These are phyloP conservation scores for Schizochytrium sp. DNA, from an alignment of 108 stramenopile species.

Conservation along the genomic window DNA sequence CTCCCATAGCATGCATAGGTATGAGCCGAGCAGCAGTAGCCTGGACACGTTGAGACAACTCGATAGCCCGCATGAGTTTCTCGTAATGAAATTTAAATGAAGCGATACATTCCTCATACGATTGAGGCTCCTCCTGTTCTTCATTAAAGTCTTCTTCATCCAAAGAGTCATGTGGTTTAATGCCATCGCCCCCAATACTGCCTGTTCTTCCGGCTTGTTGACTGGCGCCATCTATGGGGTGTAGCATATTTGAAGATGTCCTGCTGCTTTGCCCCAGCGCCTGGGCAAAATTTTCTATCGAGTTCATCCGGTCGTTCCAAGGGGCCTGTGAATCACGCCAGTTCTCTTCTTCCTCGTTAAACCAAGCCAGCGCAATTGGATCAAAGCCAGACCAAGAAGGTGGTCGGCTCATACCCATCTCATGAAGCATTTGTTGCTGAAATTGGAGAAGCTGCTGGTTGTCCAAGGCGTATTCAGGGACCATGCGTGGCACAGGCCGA, in stretches of 20 bases:
- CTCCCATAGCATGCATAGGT: constrained; percentile 27
- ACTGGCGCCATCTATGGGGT: neutral
- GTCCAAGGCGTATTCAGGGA: neutral
- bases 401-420: neutral
- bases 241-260: neutral
- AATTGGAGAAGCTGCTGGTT: constrained; percentile 16
- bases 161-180: neutral
- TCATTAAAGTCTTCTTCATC: neutral
- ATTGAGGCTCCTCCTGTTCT: neutral
- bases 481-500: neutral
- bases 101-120: constrained; percentile 30
- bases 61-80: constrained; percentile 37
- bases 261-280: neutral
- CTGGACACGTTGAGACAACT: constrained; percentile 42
- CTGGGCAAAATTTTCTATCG: neutral
- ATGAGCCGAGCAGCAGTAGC: constrained; percentile 13
- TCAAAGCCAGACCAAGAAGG: constrained; percentile 25
- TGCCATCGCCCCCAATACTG: neutral
- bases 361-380: neutral
- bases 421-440: constrained; percentile 51
- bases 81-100: constrained; percentile 31
- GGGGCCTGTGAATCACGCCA: neutral
- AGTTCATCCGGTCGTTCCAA: neutral
- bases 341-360: neutral
- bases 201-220: neutral